Base-by-base conservation (phyloP, 495 filamentous ascomycete species). In the Penicillium nucicola region DNA sequence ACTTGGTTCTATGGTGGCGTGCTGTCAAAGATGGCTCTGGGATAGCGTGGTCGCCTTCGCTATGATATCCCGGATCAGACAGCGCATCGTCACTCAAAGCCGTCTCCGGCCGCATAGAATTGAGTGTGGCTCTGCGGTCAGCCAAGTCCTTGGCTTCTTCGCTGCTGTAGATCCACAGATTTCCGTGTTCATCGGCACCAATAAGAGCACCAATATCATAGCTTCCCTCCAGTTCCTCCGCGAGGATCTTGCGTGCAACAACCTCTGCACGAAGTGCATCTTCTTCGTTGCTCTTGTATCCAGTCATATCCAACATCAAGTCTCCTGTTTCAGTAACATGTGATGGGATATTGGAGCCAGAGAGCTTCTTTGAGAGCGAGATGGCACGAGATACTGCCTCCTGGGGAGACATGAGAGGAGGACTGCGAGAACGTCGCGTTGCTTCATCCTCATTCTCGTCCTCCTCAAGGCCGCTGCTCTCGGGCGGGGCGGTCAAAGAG, bases 141-240 rank as follows among this genome's bases (percentile, higher is more conserved):
- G 86, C 87, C 4, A 80, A 75, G 60, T 91, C 88, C 60, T 97
- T 97, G 19, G 95, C 90, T 58, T 97, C 95, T 63, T 96, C 90
- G 55, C 90, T 96, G 66, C 89, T 93, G 69, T 97, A 99, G 46
- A 97, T 97, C 95, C 93, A 97, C 9, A 99, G 74, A 61, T 99
- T 97, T 5, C 93, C 93, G 40, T 92, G 84, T 58, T 95, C 90
- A 61, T 99, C 93, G 19, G 90, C 90, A 7, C 90, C 92, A 63
- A 99, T 96, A 6, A 99, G 77, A 20, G 93, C 86, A 23, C 92
- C 92, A 59, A 99, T 92, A 63, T 99, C 95, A 64, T 97, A 96
- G 57, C 89, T 87, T 13, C 92, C 93, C 65, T 97, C 89, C 17
- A 97, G 71, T 66, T 97, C 95, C 61, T 97, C 91, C 0, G 89